Base-by-base conservation (phyloP, 2,329 filamentous ascomycete genomes). In the Aphanoascus verrucosus region DNA sequence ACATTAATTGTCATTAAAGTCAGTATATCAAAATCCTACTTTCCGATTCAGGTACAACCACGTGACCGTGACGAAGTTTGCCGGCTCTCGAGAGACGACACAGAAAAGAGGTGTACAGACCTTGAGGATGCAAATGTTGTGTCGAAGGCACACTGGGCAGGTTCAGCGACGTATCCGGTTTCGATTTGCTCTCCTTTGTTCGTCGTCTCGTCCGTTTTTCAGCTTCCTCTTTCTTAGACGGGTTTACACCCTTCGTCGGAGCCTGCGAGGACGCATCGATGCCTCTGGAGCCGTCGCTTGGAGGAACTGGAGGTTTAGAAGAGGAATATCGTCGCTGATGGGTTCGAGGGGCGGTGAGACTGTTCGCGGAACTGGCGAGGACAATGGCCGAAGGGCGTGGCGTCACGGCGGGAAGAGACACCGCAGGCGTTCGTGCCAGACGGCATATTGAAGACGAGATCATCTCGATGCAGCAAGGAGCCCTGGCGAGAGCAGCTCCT, bases 141-240 rank as follows among this genome's bases (percentile, higher is more conserved):
- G 73, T 74, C 17, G 72, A 74, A 41, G 74, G 74, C 31, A 76
- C 74, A 55, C 72, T 74, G 12, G 74, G 74, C 20, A 75, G 63
- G 56, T 71, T 72, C 52, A 70, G 65, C 55, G 69, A 69, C 44
- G 63, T 64, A 45, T 71, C 63, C 59, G 67, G 55, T 55, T 70
- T 68, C 50, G 67, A 65, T 43, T 52, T 51, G 47, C 65, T 63
- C 53, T 69, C 65, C 55, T 65, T 65, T 32, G 66, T 54, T 56
- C 68, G 70, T 20, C 64, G 63, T 55, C 66, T 64, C 20, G 53
- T 34, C 23, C 55, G 49, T 49, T 61, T 62, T 49, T 60, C 60
- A 49, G 38, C 42, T 38, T 63, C 61, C 55, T 70, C 67, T 53
- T 69, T 67, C 34, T 60, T 62, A 15, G 67, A 62, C 2, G 66